phyloP scores from a whole-genome alignment of 495 filamentous ascomycete genomes.

The Podospora didyma region DNA sequence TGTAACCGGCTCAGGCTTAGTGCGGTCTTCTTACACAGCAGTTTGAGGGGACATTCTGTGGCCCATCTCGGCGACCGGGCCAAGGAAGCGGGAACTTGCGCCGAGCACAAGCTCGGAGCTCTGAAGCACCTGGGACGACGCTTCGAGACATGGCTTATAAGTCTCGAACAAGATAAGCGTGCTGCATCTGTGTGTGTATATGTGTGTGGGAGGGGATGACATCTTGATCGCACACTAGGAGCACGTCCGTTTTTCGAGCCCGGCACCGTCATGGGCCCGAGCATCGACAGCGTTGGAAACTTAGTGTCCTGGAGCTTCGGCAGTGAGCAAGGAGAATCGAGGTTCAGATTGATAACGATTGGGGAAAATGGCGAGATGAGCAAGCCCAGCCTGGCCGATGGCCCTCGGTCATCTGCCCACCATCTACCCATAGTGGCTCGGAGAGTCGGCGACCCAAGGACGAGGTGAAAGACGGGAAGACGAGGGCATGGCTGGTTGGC shows the following conservation, averaged over 20 bases:
- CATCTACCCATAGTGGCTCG: not conserved
- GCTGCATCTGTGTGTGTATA: too few relatives aligned
- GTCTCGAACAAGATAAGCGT: not conserved
- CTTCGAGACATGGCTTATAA: not conserved
- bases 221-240: too few relatives aligned
- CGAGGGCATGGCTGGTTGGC: slow-evolving; percentile 11
- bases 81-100: slow-evolving; percentile 11
- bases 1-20: slow-evolving; percentile 4
- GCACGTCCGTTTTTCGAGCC: too few relatives aligned
- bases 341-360: too few relatives aligned
- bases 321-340: too few relatives aligned
- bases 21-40: slow-evolving; percentile 2
- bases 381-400: too few relatives aligned
- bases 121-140: not conserved
- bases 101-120: not conserved
- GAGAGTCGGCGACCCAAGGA: slow-evolving; percentile 9
- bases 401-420: too few relatives aligned
- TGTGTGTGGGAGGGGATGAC: not conserved
- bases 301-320: too few relatives aligned
- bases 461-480: slow-evolving; percentile 9
- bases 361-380: too few relatives aligned
- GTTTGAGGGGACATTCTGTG: slow-evolving; percentile 3
- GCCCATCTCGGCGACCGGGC: slow-evolving; percentile 15
- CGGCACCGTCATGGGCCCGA: too few relatives aligned
- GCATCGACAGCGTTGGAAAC: too few relatives aligned